Evolutionary conservation across 2,329 filamentous ascomycete species (phyloP).

Genomic region (Claviceps monticola): DNA sequence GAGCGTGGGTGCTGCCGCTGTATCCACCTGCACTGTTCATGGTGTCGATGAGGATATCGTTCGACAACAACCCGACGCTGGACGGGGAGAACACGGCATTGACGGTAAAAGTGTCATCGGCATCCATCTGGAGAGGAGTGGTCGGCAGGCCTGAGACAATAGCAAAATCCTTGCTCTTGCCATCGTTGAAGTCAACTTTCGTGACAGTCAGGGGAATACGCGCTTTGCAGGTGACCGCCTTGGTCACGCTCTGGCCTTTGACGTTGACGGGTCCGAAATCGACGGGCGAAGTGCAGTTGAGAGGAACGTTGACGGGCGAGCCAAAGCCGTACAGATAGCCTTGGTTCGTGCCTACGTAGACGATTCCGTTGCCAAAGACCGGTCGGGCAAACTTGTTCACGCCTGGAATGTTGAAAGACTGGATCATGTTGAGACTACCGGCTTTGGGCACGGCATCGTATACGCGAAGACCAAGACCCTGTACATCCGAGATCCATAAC

Average conservation of each 20-base stretch:
- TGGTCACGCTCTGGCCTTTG: conserved; percentile 15
- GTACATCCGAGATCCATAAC: conserved; percentile 41
- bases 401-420: conserved; percentile 35
- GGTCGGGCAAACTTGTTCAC: conserved; percentile 43
- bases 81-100: conserved; percentile 30
- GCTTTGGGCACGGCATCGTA: conserved; percentile 37
- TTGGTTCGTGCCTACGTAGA: conserved; percentile 37
- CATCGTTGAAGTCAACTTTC: conserved; percentile 19
- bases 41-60: conserved; percentile 32
- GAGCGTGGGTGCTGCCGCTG: conserved; percentile 30
- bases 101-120: conserved; percentile 28
- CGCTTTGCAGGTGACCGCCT: conserved; percentile 33
- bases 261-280: conserved; percentile 33
- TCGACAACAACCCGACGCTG: conserved; percentile 32
- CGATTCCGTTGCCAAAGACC: conserved; percentile 41
- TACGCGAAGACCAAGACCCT: conserved; percentile 36
- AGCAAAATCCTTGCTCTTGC: conserved; percentile 22
- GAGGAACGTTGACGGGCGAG: conserved; percentile 36
- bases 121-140: conserved; percentile 16
- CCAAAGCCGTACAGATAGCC: conserved; percentile 43
- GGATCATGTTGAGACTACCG: conserved; percentile 31
- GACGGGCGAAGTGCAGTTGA: conserved; percentile 37
- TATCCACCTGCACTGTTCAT: conserved; percentile 32
- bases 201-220: conserved; percentile 28
- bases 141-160: conserved; percentile 23